These are phyloP conservation scores for Binderoboletus segoi DNA, from an alignment of 1,284 basidiomycete species.

Conservation along the genomic window DNA sequence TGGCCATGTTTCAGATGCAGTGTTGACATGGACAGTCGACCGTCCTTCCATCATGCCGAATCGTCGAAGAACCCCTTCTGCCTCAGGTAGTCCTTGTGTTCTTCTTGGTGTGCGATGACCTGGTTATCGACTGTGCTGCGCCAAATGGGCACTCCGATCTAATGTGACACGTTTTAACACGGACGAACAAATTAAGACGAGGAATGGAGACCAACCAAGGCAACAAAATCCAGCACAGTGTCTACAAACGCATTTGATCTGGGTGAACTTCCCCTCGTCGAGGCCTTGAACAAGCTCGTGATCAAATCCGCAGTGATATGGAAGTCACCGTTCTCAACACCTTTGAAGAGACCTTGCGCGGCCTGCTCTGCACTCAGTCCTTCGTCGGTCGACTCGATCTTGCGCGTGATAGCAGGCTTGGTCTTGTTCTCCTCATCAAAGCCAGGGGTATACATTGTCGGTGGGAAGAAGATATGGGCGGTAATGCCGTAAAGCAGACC, in stretches of 20 bases:
- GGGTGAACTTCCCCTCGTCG: conserved; percentile 70
- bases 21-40: too few species aligned
- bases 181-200: neutral
- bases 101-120: conserved; percentile 29
- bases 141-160: conserved; percentile 38
- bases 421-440: conserved; percentile 79
- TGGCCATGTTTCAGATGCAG: too few species aligned
- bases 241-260: conserved; percentile 28
- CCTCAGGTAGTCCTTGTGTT: conserved; percentile 30
- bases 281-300: conserved; percentile 69
- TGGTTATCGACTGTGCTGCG: conserved; percentile 32
- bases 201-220: conserved; percentile 21
- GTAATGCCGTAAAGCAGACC: conserved; percentile 77
- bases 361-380: conserved; percentile 69
- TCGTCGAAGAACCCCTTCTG: conserved; percentile 31
- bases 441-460: conserved; percentile 84
- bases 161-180: neutral
- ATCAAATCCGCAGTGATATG: conserved; percentile 80
- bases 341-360: conserved; percentile 67
- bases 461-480: conserved; percentile 88
- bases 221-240: conserved; percentile 23
- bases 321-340: conserved; percentile 70
- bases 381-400: conserved; percentile 81
- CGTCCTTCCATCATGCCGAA: conserved; percentile 4
- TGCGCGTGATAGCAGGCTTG: conserved; percentile 80